These are phyloP conservation scores for Dispira parvispora DNA, from an alignment of 192 early-diverging fungal species.

Conservation along the genomic window DNA sequence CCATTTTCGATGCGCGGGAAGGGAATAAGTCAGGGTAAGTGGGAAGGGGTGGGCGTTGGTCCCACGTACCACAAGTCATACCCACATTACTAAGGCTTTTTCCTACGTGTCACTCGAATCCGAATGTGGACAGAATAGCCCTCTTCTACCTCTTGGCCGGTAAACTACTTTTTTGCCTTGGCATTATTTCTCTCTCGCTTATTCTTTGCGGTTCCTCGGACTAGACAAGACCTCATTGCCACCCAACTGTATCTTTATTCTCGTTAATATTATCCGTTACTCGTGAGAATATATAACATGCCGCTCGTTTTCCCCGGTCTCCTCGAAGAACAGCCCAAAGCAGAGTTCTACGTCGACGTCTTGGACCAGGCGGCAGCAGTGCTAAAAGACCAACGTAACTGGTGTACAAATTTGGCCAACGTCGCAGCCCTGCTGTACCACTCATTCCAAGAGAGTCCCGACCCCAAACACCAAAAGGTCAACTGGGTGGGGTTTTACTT, in stretches of 20 bases:
- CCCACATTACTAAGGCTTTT: too few relatives aligned
- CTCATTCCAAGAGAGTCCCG: slow-evolving; percentile 46
- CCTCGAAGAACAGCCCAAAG: slow-evolving; percentile 29
- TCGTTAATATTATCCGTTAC: not conserved
- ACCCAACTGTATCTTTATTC: not conserved
- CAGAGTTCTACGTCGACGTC: slow-evolving; percentile 56
- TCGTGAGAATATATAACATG: slow-evolving; percentile 5
- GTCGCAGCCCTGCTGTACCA: slow-evolving; percentile 62
- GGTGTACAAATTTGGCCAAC: slow-evolving; percentile 69
- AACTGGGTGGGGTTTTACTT: slow-evolving; percentile 78
- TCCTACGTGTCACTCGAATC: too few relatives aligned
- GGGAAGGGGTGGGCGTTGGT: too few relatives aligned
- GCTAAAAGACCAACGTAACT: slow-evolving; percentile 50
- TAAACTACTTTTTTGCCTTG: too few relatives aligned
- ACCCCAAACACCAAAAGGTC: slow-evolving; percentile 37
- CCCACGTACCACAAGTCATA: too few relatives aligned
- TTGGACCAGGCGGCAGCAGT: slow-evolving; percentile 36
- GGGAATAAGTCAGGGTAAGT: too few relatives aligned
- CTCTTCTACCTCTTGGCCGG: too few relatives aligned
- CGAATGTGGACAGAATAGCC: too few relatives aligned
- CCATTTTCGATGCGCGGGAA: too few relatives aligned
- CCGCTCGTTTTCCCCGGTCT: slow-evolving; percentile 24
- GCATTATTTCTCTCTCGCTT: too few relatives aligned
- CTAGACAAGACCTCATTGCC: too few relatives aligned
- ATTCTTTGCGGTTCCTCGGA: too few relatives aligned